Evolutionary conservation across 768 basidiomycete species (phyloP).

Genomic region (Podaxis sp.): DNA sequence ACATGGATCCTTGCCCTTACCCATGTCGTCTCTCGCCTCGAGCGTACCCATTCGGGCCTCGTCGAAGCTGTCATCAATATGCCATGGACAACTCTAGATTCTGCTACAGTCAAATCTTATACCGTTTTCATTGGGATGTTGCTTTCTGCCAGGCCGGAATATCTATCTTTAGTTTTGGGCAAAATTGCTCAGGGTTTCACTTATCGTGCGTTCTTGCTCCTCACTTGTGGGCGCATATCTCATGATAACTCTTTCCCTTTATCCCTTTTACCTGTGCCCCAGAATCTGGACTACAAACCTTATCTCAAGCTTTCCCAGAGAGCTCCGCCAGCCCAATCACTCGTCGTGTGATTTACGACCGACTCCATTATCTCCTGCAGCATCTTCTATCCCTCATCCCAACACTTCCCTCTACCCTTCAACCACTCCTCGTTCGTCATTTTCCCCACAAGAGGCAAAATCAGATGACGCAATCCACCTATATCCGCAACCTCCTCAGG

Average conservation of each 20-base stretch:
- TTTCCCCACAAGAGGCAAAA: conserved; percentile 95
- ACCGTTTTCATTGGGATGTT: conserved; percentile 89
- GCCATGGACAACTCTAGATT: conserved; percentile 93
- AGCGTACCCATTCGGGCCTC: conserved; percentile 73
- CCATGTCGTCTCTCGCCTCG: conserved; percentile 89
- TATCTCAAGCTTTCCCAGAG: conserved; percentile 57
- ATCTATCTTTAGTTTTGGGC: conserved; percentile 78
- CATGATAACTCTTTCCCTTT: background rate
- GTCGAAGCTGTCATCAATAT: conserved; percentile 85
- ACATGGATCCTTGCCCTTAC: conserved; percentile 85
- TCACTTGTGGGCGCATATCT: background rate
- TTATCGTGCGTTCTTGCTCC: conserved; percentile 61
- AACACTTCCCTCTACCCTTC: conserved; percentile 83
- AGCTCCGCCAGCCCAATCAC: conserved; percentile 71
- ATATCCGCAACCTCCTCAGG: conserved; percentile 84
- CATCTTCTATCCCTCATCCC: conserved; percentile 90
- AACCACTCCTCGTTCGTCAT: conserved; percentile 77
- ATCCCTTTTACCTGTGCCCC: conserved; percentile 9
- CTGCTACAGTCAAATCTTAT: conserved; percentile 82
- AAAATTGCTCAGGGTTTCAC: conserved; percentile 86
- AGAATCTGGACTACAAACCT: conserved; percentile 74
- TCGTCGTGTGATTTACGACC: conserved; percentile 78
- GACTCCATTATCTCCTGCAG: conserved; percentile 81
- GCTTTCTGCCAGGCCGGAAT: conserved; percentile 88
- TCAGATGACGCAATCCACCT: conserved; percentile 77